Evolutionary conservation across 495 filamentous ascomycete species (phyloP), one percentile per base, ranked within the genome.

Genomic region (Glarea lozoyensis): DNA sequence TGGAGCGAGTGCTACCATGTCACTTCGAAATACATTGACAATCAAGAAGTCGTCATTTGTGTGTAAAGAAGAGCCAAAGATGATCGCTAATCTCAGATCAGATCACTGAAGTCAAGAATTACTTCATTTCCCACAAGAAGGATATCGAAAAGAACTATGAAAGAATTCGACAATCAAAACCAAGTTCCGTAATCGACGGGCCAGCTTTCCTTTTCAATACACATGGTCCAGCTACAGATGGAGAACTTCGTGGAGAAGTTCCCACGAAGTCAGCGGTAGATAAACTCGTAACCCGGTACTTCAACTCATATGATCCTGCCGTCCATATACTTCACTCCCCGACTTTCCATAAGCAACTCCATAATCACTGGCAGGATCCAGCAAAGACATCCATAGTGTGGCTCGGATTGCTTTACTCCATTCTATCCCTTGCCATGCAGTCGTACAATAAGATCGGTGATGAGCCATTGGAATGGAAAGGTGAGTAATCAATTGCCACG

Each of bases 91-190:
- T 31, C 18, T 18, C 19, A 17, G 34, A n/a, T 34, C 45, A 88
- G 82, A 94, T 98, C 44, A 68, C 85, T 19, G 92, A 98, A 68
- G 90, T 98, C 24, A 88, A 87, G 53, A 88, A 81, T 60, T 96
- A 86, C 62, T 98, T 92, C 54, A 52, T 59, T 17, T 57, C 54
- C 6, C 73, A 77, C 48, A 75, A 75, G 45, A 73, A 70, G 33
- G 73, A 77, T 15, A 46, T 77, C 12, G 70, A 77, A 50, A 67
- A 62, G 36, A 71, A 70, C 36, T 77, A 75, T 48, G 68, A 71
- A 38, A 74, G 79, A 55, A 73, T 88, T 41, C 77, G 82, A 55
- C 76, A 73, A 16, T 69, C 75, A 24, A 81, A 76, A 46, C 70
- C 72, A 17, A 60, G 59, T 6, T 74, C 67, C 20, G 75, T 79